A percentile compares a stretch with the other conserved stretches of the same genome.
These are phyloP conservation scores for Halteria grandinella DNA, from an alignment of 73 alveolate genomes.

Conservation along the genomic window DNA sequence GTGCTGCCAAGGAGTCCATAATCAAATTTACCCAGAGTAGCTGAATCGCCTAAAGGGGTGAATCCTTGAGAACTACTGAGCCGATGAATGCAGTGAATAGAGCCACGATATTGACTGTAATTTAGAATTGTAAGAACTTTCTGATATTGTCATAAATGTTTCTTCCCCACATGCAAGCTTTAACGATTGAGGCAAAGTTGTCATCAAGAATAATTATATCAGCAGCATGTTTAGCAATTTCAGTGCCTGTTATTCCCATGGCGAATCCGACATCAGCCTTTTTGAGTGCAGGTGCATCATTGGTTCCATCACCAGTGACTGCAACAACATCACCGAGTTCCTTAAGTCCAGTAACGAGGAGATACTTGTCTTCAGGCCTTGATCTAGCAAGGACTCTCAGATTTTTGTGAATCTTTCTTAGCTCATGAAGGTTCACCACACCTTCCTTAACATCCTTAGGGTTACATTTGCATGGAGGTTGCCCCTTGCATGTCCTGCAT, in stretches of 20 bases:
- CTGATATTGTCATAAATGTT: conserved; percentile 85
- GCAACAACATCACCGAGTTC: conserved; percentile 84
- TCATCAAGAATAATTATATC: conserved; percentile 78
- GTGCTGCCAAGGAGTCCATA: conserved; percentile 85
- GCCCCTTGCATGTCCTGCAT: conserved; percentile 68
- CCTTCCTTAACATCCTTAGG: conserved; percentile 23
- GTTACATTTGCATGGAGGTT: conserved; percentile 55
- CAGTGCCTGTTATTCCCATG: conserved; percentile 89
- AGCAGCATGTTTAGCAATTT: conserved; percentile 88
- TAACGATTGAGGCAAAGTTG: conserved; percentile 83
- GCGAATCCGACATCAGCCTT: conserved; percentile 90
- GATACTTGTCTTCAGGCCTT: conserved; percentile 84
- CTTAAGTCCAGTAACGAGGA: conserved; percentile 81
- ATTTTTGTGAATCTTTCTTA: conserved; percentile 58
- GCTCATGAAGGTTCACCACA: conserved; percentile 27
- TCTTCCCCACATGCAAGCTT: conserved; percentile 89
- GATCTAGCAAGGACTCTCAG: conserved; percentile 83
- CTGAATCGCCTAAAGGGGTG: conserved; percentile 84
- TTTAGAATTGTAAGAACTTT: conserved; percentile 86
- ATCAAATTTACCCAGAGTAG: conserved; percentile 79
- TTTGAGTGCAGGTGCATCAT: conserved; percentile 87
- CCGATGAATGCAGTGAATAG: conserved; percentile 82
- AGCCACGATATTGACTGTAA: conserved; percentile 86
- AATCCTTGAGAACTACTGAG: conserved; percentile 75
- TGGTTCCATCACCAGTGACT: conserved; percentile 88